Evolutionary conservation across 2,329 filamentous ascomycete genomes (phyloP).

Genomic region (Alternaria arbusti): DNA sequence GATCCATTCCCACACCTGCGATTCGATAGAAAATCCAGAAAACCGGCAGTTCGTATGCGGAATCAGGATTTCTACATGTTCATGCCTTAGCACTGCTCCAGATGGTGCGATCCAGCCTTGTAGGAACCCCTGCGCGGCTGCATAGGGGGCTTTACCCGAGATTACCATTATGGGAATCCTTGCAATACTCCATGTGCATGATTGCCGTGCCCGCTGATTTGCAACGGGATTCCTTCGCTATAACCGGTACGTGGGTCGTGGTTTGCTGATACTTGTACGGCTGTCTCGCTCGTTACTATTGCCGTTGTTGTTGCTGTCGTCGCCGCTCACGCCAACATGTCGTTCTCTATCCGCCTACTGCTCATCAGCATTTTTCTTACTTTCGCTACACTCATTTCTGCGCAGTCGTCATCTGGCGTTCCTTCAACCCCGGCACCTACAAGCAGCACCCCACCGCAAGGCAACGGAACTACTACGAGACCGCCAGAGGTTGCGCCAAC

Average conservation of each 20-base stretch:
- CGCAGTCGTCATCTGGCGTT: conserved; percentile 27
- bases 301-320: conserved; percentile 21
- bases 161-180: conserved; percentile 37
- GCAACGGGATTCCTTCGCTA: conserved; percentile 20
- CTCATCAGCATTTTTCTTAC: conserved; percentile 37
- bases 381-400: conserved; percentile 34
- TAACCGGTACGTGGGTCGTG: conserved; percentile 20
- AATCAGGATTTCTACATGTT: conserved; percentile 30
- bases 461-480: conserved; percentile 26
- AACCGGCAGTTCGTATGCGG: conserved; percentile 8
- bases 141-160: conserved; percentile 43
- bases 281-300: conserved; percentile 15
- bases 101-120: conserved; percentile 29
- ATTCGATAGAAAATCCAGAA: conserved; percentile 9
- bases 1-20: conserved; percentile 19
- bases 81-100: conserved; percentile 21
- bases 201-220: conserved; percentile 17
- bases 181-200: conserved; percentile 23
- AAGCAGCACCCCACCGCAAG: conserved; percentile 25
- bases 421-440: conserved; percentile 37
- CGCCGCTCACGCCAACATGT: conserved; percentile 29
- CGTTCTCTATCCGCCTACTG: conserved; percentile 43
- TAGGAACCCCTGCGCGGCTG: conserved; percentile 22
- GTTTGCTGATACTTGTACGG: conserved; percentile 21
- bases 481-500: conserved; percentile 32